Evolutionary conservation across 495 filamentous ascomycete species (phyloP).

Genomic region (Aspergillus coremiiformis): DNA sequence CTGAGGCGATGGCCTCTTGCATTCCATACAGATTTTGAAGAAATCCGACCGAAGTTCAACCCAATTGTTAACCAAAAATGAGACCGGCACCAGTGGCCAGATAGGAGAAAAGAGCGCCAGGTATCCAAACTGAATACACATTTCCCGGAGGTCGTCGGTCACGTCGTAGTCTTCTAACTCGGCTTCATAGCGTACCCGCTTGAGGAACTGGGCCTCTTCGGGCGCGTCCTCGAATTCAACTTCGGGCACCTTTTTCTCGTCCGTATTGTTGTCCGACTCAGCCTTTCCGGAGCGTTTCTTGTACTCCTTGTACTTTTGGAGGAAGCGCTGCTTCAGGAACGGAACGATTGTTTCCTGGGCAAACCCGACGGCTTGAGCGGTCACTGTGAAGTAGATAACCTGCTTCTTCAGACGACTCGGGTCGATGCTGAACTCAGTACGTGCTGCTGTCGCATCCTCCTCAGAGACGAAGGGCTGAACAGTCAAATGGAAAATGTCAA

Average conservation of each 20-base stretch:
- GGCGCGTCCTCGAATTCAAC: conserved; percentile 44
- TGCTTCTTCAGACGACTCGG: conserved; percentile 79
- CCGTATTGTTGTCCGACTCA: conserved; percentile 14
- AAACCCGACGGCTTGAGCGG: conserved; percentile 85
- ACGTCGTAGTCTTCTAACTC: conserved; percentile 82
- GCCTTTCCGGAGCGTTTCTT: conserved; percentile 26
- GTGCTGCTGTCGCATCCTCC: conserved; percentile 53
- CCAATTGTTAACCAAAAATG: conserved; percentile 96
- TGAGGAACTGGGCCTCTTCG: conserved; percentile 71
- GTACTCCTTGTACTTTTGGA: conserved; percentile 63
- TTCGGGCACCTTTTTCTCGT: conserved; percentile 15
- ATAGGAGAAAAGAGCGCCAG: conserved; percentile 87
- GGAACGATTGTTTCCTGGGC: conserved; percentile 83
- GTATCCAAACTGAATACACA: conserved; percentile 94
- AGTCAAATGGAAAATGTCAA: conserved; percentile 77
- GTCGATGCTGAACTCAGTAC: conserved; percentile 69
- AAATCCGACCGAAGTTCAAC: conserved; percentile 89
- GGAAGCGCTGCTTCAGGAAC: conserved; percentile 65
- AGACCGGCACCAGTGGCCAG: conserved; percentile 83
- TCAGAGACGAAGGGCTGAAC: conserved; percentile 66
- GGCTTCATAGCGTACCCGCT: conserved; percentile 78
- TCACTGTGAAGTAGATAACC: conserved; percentile 95
- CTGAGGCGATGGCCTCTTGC: conserved; percentile 78
- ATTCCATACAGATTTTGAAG: conserved; percentile 86
- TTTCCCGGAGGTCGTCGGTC: conserved; percentile 80